phyloP scores from a whole-genome alignment of 2,329 filamentous ascomycete species.

The Orbilia ellipsospora region DNA sequence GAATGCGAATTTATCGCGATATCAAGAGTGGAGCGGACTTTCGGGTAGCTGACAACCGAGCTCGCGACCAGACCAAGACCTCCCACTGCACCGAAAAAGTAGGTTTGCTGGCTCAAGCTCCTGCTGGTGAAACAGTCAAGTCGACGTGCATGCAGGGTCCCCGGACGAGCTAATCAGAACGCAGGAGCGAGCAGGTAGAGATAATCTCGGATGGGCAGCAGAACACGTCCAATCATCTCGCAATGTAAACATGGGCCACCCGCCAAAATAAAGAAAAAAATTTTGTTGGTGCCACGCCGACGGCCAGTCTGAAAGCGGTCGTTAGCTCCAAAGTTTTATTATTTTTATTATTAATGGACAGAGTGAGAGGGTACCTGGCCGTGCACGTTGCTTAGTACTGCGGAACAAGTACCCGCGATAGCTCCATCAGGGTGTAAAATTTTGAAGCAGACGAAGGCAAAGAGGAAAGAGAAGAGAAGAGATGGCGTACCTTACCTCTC shows the following conservation, averaged over 20 bases:
- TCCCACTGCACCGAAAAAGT: background rate
- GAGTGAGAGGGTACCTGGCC: background rate
- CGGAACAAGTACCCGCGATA: background rate
- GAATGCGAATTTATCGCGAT: too few relatives aligned
- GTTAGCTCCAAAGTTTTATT: background rate
- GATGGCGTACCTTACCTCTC: too few relatives aligned
- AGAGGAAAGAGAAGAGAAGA: too few relatives aligned
- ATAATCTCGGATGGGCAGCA: conserved; percentile 26
- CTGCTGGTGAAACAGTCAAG: background rate
- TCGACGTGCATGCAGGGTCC: conserved; percentile 31
- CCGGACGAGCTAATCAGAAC: conserved; percentile 24
- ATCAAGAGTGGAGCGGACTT: conserved; percentile 14
- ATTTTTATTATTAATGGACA: too few relatives aligned
- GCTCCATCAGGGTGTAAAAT: too few relatives aligned
- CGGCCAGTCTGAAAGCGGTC: background rate
- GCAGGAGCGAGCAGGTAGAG: background rate
- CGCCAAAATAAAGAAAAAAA: conserved; percentile 17
- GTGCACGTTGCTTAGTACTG: background rate
- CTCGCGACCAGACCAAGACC: background rate
- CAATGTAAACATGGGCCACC: conserved; percentile 38
- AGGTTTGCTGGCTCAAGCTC: background rate
- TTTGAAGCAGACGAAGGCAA: too few relatives aligned
- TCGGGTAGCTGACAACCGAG: conserved; percentile 35
- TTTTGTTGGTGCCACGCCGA: conserved; percentile 45
- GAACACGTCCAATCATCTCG: conserved; percentile 47